phyloP scores from a whole-genome alignment of 345 rosid species.

The Rhizophora apiculata region DNA sequence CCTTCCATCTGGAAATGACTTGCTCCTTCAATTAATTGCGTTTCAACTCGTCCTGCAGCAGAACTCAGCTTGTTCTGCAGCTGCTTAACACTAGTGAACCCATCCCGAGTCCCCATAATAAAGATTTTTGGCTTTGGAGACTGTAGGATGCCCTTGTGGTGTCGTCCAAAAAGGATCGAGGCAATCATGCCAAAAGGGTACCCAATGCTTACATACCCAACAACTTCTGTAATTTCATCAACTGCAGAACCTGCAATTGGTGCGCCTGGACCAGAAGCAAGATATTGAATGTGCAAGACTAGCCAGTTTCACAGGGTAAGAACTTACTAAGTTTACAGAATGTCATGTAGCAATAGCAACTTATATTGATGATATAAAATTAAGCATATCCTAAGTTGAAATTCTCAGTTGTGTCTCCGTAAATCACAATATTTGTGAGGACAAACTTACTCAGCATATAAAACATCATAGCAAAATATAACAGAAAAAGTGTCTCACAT shows the following conservation, averaged over 20 bases:
- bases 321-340: not conserved
- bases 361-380: no score
- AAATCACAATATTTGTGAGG: no score
- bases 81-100: slow-evolving; percentile 86
- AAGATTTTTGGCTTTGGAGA: slow-evolving; percentile 86
- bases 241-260: slow-evolving; percentile 94
- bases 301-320: not conserved
- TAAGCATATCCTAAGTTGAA: no score
- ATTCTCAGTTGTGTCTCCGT: no score
- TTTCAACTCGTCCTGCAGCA: slow-evolving; percentile 62
- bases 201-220: slow-evolving; percentile 81
- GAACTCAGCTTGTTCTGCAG: slow-evolving; percentile 70
- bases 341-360: not conserved
- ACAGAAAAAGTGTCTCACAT: no score
- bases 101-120: slow-evolving; percentile 90
- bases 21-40: slow-evolving; percentile 76
- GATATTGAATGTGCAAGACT: not conserved
- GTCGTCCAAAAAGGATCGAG: slow-evolving; percentile 77
- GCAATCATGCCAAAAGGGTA: slow-evolving; percentile 87
- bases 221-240: slow-evolving; percentile 64
- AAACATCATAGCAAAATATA: no score
- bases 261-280: slow-evolving; percentile 54
- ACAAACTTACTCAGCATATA: no score
- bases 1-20: slow-evolving; percentile 98
- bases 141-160: slow-evolving; percentile 71